A percentile compares a stretch with the other conserved stretches of the same genome.
Evolutionary conservation across 345 rosid genomes (phyloP).

Genomic region (Balakata baccata): DNA sequence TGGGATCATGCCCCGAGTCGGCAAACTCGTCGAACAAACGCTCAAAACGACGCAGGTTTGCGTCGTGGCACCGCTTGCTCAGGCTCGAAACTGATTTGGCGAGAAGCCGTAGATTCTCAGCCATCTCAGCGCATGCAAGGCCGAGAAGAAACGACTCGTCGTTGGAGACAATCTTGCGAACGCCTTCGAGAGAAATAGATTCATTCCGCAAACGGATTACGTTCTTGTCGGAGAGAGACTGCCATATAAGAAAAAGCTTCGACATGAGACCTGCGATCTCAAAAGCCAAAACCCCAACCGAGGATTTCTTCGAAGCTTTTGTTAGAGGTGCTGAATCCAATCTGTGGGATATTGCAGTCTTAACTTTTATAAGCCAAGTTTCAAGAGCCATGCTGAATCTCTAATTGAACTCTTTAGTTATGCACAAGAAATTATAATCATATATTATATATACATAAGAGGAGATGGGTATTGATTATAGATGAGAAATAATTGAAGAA

Average conservation of each 20-base stretch:
- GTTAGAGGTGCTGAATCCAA: slow-evolving; percentile 37
- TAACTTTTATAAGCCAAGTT: slow-evolving; percentile 70
- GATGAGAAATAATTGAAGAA: slow-evolving; percentile 15
- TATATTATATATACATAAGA: no score
- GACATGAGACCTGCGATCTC: slow-evolving; percentile 85
- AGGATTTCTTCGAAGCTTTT: slow-evolving; percentile 26
- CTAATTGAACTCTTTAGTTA: neutral
- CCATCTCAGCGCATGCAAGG: slow-evolving; percentile 79
- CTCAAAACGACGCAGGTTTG: slow-evolving; percentile 48
- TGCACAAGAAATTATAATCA: no score
- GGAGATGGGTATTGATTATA: neutral
- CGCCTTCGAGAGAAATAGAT: slow-evolving; percentile 66
- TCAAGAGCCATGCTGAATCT: slow-evolving; percentile 70
- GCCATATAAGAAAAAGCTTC: slow-evolving; percentile 72
- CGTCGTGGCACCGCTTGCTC: slow-evolving; percentile 49
- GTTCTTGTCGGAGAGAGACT: slow-evolving; percentile 69
- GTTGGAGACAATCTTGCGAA: slow-evolving; percentile 70
- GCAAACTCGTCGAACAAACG: slow-evolving; percentile 61
- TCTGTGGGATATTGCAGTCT: slow-evolving; percentile 49
- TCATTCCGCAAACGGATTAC: slow-evolving; percentile 58
- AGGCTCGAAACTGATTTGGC: slow-evolving; percentile 62
- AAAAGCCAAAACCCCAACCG: slow-evolving; percentile 62
- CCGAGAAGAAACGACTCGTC: slow-evolving; percentile 79
- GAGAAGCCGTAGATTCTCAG: slow-evolving; percentile 50
- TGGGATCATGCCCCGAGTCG: slow-evolving; percentile 56